phyloP scores from a whole-genome alignment of 1,284 basidiomycete species.

The Puccinia triticina region DNA sequence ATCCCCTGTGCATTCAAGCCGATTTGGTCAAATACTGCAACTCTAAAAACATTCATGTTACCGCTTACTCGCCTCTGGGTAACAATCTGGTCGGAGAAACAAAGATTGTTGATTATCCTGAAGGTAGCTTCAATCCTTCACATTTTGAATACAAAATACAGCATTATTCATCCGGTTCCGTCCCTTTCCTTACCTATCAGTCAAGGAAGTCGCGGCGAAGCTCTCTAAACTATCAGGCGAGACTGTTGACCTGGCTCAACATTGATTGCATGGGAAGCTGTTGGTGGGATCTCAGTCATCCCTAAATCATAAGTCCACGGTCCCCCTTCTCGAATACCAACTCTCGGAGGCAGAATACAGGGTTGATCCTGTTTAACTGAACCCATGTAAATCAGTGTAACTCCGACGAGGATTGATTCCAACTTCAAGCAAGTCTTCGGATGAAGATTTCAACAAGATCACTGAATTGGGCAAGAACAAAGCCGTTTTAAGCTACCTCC shows the following conservation, averaged over 20 bases:
- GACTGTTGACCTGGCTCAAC: constrained; percentile 58
- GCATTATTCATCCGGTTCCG: background rate
- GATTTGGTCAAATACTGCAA: constrained; percentile 43
- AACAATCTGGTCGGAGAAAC: constrained; percentile 57
- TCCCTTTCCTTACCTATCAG: constrained; percentile 19
- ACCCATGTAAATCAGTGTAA: constrained; percentile 53
- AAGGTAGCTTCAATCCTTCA: constrained; percentile 23
- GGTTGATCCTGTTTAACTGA: background rate
- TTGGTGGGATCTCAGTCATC: constrained; percentile 56
- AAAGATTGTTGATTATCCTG: constrained; percentile 49
- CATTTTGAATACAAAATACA: background rate
- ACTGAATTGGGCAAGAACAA: constrained; percentile 35
- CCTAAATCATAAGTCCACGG: constrained; percentile 56
- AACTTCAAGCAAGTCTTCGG: constrained; percentile 59
- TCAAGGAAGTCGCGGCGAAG: constrained; percentile 57
- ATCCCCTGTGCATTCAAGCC: constrained; percentile 45
- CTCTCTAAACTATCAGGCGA: constrained; percentile 50
- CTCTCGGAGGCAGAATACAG: background rate
- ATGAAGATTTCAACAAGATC: constrained; percentile 56
- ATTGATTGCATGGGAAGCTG: constrained; percentile 57
- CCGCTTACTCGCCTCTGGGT: constrained; percentile 62
- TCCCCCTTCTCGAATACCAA: background rate
- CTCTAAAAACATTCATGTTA: constrained; percentile 57
- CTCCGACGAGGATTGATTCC: constrained; percentile 57
- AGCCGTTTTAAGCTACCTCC: constrained; percentile 2